Conservation (phyloP, 768 basidiomycete genomes). For the Crassisporium funariophilum region DNA sequence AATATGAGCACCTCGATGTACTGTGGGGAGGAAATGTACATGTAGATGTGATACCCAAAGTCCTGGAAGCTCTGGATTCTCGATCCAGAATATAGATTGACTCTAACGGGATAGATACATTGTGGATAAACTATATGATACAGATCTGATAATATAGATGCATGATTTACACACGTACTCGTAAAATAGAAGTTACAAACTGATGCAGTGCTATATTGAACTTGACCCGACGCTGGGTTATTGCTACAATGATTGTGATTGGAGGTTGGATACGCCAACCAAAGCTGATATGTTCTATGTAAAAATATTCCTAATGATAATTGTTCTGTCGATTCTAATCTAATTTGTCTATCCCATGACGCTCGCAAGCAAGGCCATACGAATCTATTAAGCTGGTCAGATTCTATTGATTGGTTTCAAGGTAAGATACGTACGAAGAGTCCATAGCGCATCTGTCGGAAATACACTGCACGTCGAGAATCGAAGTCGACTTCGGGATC, state of each 20-base stretch:
- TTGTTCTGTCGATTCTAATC: not conserved
- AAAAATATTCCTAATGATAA: too few species aligned
- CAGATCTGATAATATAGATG: too few species aligned
- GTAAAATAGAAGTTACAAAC: too few species aligned
- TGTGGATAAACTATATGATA: too few species aligned
- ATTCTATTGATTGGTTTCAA: not conserved
- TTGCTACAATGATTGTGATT: too few species aligned
- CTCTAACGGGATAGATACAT: too few species aligned
- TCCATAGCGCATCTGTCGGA: constrained; percentile 98
- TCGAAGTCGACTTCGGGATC: constrained; percentile 99
- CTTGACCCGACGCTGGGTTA: too few species aligned
- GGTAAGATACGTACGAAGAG: constrained; percentile 76
- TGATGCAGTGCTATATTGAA: too few species aligned
- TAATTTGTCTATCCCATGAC: constrained; percentile 27
- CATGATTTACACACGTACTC: too few species aligned
- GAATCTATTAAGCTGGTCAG: constrained; percentile 24
- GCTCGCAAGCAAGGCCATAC: constrained; percentile 38
- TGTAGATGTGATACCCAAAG: constrained; percentile 21
- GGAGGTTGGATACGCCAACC: too few species aligned
- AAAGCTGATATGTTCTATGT: too few species aligned
- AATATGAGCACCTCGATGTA: constrained; percentile 22
- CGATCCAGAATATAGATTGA: too few species aligned
- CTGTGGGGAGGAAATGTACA: constrained; percentile 24
- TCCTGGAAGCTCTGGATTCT: constrained; percentile 12
- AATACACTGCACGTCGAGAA: constrained; percentile 90